Percentiles rank a stretch among this genome's conserved stretches.
phyloP scores from a whole-genome alignment of 495 filamentous ascomycete genomes.

The Penicillium egyptiacum region DNA sequence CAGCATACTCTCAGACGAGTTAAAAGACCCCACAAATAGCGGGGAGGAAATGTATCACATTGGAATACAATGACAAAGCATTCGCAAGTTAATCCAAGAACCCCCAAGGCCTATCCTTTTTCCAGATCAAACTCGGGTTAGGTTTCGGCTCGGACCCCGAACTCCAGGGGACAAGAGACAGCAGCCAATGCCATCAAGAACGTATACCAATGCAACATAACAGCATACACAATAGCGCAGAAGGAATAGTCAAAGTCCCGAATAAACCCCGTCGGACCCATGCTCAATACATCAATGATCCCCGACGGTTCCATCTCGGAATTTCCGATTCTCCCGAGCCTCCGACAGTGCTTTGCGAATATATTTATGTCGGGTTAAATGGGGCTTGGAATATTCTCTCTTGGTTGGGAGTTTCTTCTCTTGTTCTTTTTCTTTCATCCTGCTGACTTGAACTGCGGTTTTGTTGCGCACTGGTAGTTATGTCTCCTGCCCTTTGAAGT shows the following conservation, averaged over 20 bases:
- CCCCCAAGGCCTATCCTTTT: not conserved
- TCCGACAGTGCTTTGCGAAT: conserved; percentile 9
- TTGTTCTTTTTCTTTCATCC: not conserved
- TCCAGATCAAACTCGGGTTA: not conserved
- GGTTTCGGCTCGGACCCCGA: not conserved
- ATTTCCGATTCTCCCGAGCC: conserved; percentile 25
- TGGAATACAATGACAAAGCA: not conserved
- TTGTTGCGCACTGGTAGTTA: not conserved
- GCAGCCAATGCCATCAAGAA: not conserved
- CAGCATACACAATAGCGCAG: not conserved
- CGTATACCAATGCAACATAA: too few species aligned
- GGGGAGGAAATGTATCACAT: not conserved
- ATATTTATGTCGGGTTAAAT: conserved; percentile 2
- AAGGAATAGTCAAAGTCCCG: not conserved
- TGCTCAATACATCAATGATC: not conserved
- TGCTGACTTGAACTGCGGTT: not conserved
- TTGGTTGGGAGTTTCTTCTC: not conserved
- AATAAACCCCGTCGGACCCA: not conserved
- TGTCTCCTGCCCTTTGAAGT: not conserved
- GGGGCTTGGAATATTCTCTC: not conserved
- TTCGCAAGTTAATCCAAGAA: not conserved
- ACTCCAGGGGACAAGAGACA: not conserved
- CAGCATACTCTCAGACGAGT: not conserved
- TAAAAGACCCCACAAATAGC: not conserved
- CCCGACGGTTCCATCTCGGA: conserved; percentile 9